These are phyloP conservation scores for Yamadazyma sp. DNA, from an alignment of 1,139 yeast species.

Conservation along the genomic window DNA sequence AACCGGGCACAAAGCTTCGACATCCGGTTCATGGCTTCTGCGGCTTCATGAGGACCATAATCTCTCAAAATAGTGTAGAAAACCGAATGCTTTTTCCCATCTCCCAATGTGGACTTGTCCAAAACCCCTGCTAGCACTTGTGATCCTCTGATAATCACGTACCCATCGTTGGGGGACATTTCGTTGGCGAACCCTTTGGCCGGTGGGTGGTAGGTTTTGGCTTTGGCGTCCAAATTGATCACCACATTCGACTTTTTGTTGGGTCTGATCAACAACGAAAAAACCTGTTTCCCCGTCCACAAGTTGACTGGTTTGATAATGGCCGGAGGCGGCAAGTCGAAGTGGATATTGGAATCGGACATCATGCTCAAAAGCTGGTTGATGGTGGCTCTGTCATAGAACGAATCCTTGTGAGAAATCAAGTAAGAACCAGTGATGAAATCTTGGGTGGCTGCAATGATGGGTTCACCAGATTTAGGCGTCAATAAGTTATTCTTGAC, in stretches of 20 bases:
- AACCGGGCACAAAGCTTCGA: conserved; percentile 95
- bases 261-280: conserved; percentile 83
- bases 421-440: conserved; percentile 95
- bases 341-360: conserved; percentile 88
- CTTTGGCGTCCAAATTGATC: conserved; percentile 91
- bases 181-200: conserved; percentile 71
- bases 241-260: conserved; percentile 72
- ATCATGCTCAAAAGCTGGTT: conserved; percentile 88
- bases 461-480: conserved; percentile 98
- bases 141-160: conserved; percentile 85
- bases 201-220: conserved; percentile 81
- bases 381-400: conserved; percentile 83
- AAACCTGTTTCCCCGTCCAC: conserved; percentile 98
- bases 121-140: conserved; percentile 88
- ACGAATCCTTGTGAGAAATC: conserved; percentile 90
- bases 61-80: conserved; percentile 93
- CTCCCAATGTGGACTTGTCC: conserved; percentile 97
- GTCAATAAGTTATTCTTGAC: conserved; percentile 92
- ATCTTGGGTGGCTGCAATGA: conserved; percentile 99
- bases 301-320: conserved; percentile 82
- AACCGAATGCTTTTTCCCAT: conserved; percentile 96
- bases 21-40: conserved; percentile 96
- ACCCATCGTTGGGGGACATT: conserved; percentile 98
- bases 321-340: conserved; percentile 95
- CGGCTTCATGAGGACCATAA: conserved; percentile 94